Evolutionary conservation across 2,329 filamentous ascomycete species (phyloP), one percentile per base, ranked within the genome.

Genomic region (Lasiodiplodia sp.): DNA sequence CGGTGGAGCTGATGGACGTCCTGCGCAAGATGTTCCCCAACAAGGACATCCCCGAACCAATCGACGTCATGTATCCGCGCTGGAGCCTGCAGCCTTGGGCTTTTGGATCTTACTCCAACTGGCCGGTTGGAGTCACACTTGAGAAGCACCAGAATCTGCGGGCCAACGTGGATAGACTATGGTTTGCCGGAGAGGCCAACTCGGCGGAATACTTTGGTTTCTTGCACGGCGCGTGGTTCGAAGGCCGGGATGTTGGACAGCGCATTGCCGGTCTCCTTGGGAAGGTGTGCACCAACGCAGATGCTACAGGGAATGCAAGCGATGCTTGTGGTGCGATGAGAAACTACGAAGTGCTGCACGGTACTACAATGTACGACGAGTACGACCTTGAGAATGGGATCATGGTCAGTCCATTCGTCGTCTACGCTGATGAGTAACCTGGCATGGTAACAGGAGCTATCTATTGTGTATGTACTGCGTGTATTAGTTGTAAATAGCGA

Each of bases 121-220:
- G 89, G 90, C 89, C 89, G 0, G 79, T 85, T 0, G 86, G 86
- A 0, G 87, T 88, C 53, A 89, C 86, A 0, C 80, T 92, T 0
- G 86, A 91, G 73, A 87, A 84, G 79, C 89, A 92, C 71, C 86
- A 91, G 74, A 91, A 92, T 71, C 80, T 92, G 12, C 85, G 89
- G 0, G 87, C 89, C n/a, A 91, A 90, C 69, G 78, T 89, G 0
- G 84, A 83, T 10, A 78, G 87, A 0, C 75, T 92, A 3, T 91
- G 85, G 80, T 92, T 90, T 70, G 88, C 89, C 0, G 89, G 89
- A 0, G 89, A 92, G 74, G 86, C 86, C 1, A 90, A 85, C 0
- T 89, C 86, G 52, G 83, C 87, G 0, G 82, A 87, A 72, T 91
- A 89, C 75, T 92, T 86, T 76, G 89, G 89, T 0, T 91, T 89